phyloP scores from a whole-genome alignment of 106 monocot species.

The Dendrobium officinale region DNA sequence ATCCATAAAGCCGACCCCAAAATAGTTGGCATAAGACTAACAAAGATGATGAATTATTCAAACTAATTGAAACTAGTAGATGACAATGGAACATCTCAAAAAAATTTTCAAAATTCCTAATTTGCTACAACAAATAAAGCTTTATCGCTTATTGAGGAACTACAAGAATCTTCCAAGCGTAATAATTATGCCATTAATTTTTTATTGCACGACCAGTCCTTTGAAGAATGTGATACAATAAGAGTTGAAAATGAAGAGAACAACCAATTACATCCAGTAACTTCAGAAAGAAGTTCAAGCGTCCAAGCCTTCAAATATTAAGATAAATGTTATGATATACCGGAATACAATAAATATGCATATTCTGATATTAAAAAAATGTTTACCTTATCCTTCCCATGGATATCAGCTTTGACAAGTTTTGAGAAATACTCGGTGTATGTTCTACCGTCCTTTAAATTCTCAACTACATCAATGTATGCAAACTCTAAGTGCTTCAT shows the following conservation, averaged over 20 bases:
- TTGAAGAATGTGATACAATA: not conserved
- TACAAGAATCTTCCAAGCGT: not conserved
- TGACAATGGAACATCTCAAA: not conserved
- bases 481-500: slow-evolving; percentile 87
- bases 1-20: not conserved
- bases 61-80: not conserved
- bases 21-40: not conserved
- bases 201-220: not conserved
- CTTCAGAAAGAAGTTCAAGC: not conserved
- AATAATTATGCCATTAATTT: not conserved
- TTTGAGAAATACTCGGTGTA: slow-evolving; percentile 72
- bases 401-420: slow-evolving; percentile 79
- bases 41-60: not conserved
- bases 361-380: not conserved
- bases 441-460: slow-evolving; percentile 33
- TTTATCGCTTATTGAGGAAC: not conserved
- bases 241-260: not conserved
- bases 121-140: not conserved
- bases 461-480: slow-evolving; percentile 66
- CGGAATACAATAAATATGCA: not conserved
- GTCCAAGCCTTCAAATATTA: not conserved
- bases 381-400: slow-evolving; percentile 82
- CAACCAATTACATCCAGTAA: not conserved
- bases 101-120: not conserved
- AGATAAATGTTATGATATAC: not conserved